These are phyloP conservation scores for Pestalotiopsis sp. DNA, from an alignment of 2,329 filamentous ascomycete genomes.

Conservation along the genomic window DNA sequence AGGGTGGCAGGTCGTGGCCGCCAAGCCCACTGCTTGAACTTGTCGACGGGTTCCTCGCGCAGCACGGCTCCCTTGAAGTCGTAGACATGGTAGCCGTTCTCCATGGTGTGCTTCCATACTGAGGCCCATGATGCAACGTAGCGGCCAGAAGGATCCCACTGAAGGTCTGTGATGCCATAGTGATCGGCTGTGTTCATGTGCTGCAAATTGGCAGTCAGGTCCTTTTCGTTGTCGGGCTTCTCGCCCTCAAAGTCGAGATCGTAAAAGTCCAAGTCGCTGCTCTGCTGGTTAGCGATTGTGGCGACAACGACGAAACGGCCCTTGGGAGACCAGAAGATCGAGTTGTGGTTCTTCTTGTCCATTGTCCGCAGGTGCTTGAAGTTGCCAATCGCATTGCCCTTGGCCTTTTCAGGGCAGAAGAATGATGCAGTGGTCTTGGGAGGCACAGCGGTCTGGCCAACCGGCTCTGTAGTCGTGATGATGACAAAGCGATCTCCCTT, in stretches of 20 bases:
- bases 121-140: conserved; percentile 93
- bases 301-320: conserved; percentile 94
- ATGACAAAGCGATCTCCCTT: conserved; percentile 97
- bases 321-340: conserved; percentile 97
- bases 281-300: conserved; percentile 89
- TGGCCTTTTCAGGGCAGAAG: conserved; percentile 95
- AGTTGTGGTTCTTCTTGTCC: conserved; percentile 99
- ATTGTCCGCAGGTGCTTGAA: conserved; percentile 95
- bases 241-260: conserved; percentile 98
- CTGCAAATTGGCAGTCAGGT: conserved; percentile 91
- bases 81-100: conserved; percentile 98
- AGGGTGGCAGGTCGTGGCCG: conserved; percentile 89
- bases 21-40: conserved; percentile 98
- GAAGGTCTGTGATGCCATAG: conserved; percentile 95
- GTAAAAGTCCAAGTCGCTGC: conserved; percentile 95
- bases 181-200: conserved; percentile 93
- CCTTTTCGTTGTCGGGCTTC: conserved; percentile 90
- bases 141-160: conserved; percentile 96
- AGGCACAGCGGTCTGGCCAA: conserved; percentile 75
- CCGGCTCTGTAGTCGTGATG: conserved; percentile 89
- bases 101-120: conserved; percentile 96
- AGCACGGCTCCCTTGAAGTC: conserved; percentile 91
- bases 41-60: conserved; percentile 88
- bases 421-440: conserved; percentile 95
- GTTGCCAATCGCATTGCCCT: conserved; percentile 79